Evolutionary conservation across 1,284 basidiomycete species (phyloP).

Genomic region (Cerioporus squamosus): DNA sequence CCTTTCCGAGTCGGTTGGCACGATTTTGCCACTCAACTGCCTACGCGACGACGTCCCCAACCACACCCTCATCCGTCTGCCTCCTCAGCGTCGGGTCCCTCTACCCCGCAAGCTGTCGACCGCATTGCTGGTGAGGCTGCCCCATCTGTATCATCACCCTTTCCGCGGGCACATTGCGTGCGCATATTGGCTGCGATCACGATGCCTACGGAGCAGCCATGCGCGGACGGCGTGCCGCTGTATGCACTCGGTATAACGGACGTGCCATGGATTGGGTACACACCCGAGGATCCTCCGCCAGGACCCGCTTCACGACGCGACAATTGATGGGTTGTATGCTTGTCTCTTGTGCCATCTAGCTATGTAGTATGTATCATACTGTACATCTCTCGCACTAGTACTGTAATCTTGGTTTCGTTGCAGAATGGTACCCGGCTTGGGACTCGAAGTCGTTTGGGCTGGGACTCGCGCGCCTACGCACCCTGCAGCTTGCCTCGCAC

Average conservation of each 20-base stretch:
- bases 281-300: not conserved
- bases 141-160: too few species aligned
- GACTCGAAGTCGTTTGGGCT: too few species aligned
- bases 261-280: conserved; percentile 4
- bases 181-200: conserved; percentile 27
- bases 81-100: not conserved
- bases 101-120: not conserved
- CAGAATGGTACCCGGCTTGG: too few species aligned
- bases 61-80: not conserved
- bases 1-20: conserved; percentile 16
- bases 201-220: conserved; percentile 22
- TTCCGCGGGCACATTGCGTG: not conserved
- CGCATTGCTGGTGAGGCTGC: not conserved
- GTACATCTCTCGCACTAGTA: too few species aligned
- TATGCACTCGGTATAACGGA: conserved; percentile 14
- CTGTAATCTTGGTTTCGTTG: too few species aligned
- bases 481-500: too few species aligned
- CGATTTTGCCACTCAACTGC: conserved; percentile 8
- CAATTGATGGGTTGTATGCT: conserved; percentile 5
- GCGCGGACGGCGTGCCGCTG: conserved; percentile 2
- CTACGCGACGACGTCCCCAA: not conserved
- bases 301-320: not conserved
- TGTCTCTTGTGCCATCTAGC: conserved; percentile 2
- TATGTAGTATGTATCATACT: not conserved
- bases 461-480: too few species aligned